A percentile compares a stretch with the other conserved stretches of the same genome.
phyloP scores from a whole-genome alignment of 768 basidiomycete species.

The Trametes cinnabarina region DNA sequence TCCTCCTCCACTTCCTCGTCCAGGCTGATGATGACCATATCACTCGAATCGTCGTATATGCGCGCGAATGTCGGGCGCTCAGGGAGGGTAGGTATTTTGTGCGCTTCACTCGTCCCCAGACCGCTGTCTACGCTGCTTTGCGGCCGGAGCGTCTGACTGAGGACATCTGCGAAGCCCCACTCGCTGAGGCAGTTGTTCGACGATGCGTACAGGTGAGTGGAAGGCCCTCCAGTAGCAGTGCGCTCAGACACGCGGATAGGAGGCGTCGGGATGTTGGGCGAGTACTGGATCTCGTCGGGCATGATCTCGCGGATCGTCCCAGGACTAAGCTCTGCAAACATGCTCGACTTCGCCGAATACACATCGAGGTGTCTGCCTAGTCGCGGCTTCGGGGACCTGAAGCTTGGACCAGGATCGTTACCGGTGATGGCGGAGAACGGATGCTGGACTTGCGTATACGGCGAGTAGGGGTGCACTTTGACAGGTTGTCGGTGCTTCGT shows the following conservation, averaged over 20 bases:
- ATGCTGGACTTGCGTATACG: conserved; percentile 22
- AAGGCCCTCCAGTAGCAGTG: conserved; percentile 11
- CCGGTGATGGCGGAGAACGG: no score
- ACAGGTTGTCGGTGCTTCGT: conserved; percentile 26
- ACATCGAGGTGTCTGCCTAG: no score
- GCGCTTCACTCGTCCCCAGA: conserved; percentile 44
- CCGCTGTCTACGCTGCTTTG: conserved; percentile 42
- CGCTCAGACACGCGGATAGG: conserved; percentile 27
- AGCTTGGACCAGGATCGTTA: no score
- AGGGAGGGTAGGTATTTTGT: conserved; percentile 7
- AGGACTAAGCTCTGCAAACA: conserved; percentile 31
- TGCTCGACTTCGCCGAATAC: no score
- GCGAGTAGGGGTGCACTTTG: conserved; percentile 26
- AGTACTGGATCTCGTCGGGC: conserved; percentile 32
- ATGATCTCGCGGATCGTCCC: conserved; percentile 30
- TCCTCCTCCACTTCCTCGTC: conserved; percentile 1
- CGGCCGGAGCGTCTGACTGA: conserved; percentile 45
- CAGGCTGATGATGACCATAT: conserved; percentile 6
- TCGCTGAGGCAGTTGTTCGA: conserved; percentile 39
- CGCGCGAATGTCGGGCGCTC: not conserved
- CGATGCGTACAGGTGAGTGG: conserved; percentile 25
- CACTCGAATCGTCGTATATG: conserved; percentile 5
- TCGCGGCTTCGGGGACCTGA: no score
- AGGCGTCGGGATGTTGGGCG: conserved; percentile 23
- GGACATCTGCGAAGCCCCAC: conserved; percentile 62